phyloP scores from a whole-genome alignment of 2,329 filamentous ascomycete genomes.

The Helotiales sp. region DNA sequence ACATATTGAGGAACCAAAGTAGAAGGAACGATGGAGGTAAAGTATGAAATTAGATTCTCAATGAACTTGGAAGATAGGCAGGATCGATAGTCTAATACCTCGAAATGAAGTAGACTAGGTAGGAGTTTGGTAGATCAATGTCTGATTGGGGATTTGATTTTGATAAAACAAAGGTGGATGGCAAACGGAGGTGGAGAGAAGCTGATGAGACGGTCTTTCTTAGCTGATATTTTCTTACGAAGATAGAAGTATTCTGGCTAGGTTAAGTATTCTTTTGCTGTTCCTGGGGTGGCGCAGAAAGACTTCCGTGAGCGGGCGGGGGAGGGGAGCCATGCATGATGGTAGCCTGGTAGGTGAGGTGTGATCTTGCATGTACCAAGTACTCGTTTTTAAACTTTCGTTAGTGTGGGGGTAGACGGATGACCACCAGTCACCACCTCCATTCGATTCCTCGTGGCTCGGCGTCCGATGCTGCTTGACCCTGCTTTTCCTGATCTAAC shows the following conservation, averaged over 20 bases:
- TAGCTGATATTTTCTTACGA: slow-evolving; percentile 1
- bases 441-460: slow-evolving; percentile 27
- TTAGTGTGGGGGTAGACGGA: slow-evolving; percentile 4
- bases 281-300: slow-evolving; percentile 26
- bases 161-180: slow-evolving; percentile 7
- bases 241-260: slow-evolving; percentile 1
- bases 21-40: background rate
- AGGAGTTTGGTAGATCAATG: slow-evolving; percentile 11
- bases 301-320: slow-evolving; percentile 2
- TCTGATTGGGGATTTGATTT: slow-evolving; percentile 6
- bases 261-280: slow-evolving; percentile 25
- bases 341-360: background rate
- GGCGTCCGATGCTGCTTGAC: slow-evolving; percentile 10
- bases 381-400: background rate
- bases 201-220: slow-evolving; percentile 12
- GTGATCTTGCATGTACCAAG: background rate
- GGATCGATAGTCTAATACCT: slow-evolving; percentile 4
- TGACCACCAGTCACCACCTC: slow-evolving; percentile 14
- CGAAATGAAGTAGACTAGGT: background rate
- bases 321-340: too few species aligned
- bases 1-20: slow-evolving; percentile 36
- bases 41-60: background rate
- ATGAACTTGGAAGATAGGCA: background rate
- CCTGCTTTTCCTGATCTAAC: slow-evolving; percentile 6
- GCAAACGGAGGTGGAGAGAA: slow-evolving; percentile 5